Conservation (phyloP, 2,329 filamentous ascomycete species). For the Aspergillus felis region DNA sequence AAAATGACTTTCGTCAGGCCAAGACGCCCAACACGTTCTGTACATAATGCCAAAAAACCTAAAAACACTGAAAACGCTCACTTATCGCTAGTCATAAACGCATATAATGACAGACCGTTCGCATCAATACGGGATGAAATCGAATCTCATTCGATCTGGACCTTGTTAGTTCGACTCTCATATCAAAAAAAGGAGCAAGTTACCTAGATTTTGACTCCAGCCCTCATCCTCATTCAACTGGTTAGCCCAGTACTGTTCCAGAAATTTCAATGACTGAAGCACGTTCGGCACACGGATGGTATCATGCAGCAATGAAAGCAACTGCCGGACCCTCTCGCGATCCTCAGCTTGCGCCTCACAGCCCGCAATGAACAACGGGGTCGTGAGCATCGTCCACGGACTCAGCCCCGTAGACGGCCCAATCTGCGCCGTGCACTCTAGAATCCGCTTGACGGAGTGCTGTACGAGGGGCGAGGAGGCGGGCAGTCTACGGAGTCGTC, state of each 20-base stretch:
- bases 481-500: conserved; percentile 32
- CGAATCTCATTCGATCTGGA: conserved; percentile 32
- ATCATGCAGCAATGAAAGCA: conserved; percentile 34
- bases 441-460: conserved; percentile 34
- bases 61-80: background rate
- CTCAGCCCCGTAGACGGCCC: conserved; percentile 37
- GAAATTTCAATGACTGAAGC: conserved; percentile 37
- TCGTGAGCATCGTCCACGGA: conserved; percentile 42
- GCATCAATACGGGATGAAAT: conserved; percentile 25
- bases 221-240: conserved; percentile 31
- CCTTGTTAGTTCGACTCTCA: background rate
- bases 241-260: conserved; percentile 38
- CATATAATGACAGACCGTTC: background rate
- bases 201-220: conserved; percentile 40
- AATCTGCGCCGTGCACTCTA: conserved; percentile 38
- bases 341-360: conserved; percentile 39
- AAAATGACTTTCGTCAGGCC: background rate
- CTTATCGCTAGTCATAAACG: background rate
- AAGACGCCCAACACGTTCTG: background rate
- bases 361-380: conserved; percentile 42
- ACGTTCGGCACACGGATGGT: conserved; percentile 42
- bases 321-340: conserved; percentile 27
- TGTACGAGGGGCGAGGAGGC: conserved; percentile 30
- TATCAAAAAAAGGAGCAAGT: background rate
- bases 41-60: background rate